phyloP scores from a whole-genome alignment of 2,329 filamentous ascomycete species.

The Aspergillus sp. region DNA sequence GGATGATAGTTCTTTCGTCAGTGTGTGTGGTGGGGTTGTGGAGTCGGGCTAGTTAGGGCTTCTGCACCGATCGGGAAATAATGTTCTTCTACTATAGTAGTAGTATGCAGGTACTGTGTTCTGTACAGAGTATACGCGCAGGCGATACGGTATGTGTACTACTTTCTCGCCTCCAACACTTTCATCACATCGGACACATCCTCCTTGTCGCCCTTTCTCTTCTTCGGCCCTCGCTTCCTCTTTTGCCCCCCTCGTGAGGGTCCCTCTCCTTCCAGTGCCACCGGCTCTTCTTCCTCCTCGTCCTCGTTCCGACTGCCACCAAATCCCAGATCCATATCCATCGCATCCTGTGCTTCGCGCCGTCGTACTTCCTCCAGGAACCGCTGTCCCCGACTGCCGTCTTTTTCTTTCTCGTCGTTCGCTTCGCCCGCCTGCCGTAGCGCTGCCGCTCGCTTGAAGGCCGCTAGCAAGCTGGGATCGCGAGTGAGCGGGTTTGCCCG shows the following conservation, averaged over 20 bases:
- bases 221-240: constrained; percentile 48
- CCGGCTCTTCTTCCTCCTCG: constrained; percentile 71
- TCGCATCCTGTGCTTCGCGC: constrained; percentile 66
- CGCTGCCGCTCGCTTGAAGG: constrained; percentile 73
- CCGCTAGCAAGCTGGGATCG: constrained; percentile 73
- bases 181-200: constrained; percentile 71
- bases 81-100: no score
- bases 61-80: no score
- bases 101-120: no score
- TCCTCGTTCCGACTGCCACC: constrained; percentile 81
- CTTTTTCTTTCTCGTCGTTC: constrained; percentile 46
- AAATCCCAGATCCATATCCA: constrained; percentile 92
- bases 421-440: constrained; percentile 39
- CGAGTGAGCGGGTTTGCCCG: constrained; percentile 44
- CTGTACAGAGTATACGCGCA: not conserved
- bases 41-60: no score
- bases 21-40: no score
- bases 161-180: constrained; percentile 57
- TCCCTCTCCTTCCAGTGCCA: constrained; percentile 45
- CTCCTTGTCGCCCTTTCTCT: constrained; percentile 49
- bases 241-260: constrained; percentile 30
- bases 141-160: not conserved
- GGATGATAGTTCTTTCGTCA: no score
- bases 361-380: constrained; percentile 57
- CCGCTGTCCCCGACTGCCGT: constrained; percentile 60